These are phyloP conservation scores for Ogataea chonburiensis DNA, from an alignment of 805 yeast species.

Conservation along the genomic window DNA sequence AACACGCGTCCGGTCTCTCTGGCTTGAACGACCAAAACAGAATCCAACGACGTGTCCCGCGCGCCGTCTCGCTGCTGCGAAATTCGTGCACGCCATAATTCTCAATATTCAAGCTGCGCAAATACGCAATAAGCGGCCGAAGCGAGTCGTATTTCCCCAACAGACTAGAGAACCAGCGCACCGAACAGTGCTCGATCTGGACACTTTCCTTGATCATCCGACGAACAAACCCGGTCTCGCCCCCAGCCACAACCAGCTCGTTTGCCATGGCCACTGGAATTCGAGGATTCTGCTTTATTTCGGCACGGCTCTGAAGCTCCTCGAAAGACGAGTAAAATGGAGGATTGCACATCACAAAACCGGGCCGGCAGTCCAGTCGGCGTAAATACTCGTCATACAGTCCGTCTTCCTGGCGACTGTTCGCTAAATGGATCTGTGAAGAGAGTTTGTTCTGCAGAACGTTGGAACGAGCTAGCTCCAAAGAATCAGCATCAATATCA, in stretches of 20 bases:
- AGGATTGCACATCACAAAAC: conserved; percentile 50
- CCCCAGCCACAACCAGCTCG: conserved; percentile 46
- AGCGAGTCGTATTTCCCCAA: conserved; percentile 24
- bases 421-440: conserved; percentile 18
- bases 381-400: conserved; percentile 7
- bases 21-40: conserved; percentile 37
- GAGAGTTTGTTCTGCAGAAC: conserved; percentile 30
- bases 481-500: conserved; percentile 40
- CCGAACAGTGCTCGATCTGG: conserved; percentile 5
- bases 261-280: conserved; percentile 29
- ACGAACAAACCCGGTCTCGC: conserved; percentile 42
- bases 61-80: conserved; percentile 21
- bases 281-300: conserved; percentile 24
- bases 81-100: conserved; percentile 35
- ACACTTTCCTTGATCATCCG: conserved; percentile 37
- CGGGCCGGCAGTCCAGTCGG: conserved; percentile 9
- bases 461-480: conserved; percentile 31
- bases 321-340: conserved; percentile 44
- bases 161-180: conserved; percentile 41
- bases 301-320: conserved; percentile 31
- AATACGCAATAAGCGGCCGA: conserved; percentile 12
- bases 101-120: conserved; percentile 11
- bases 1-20: conserved; percentile 13
- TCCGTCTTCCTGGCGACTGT: conserved; percentile 20
- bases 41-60: conserved; percentile 38